These are phyloP conservation scores for Leishmania martiniquensis DNA, from an alignment of 208 protist species.

Conservation along the genomic window DNA sequence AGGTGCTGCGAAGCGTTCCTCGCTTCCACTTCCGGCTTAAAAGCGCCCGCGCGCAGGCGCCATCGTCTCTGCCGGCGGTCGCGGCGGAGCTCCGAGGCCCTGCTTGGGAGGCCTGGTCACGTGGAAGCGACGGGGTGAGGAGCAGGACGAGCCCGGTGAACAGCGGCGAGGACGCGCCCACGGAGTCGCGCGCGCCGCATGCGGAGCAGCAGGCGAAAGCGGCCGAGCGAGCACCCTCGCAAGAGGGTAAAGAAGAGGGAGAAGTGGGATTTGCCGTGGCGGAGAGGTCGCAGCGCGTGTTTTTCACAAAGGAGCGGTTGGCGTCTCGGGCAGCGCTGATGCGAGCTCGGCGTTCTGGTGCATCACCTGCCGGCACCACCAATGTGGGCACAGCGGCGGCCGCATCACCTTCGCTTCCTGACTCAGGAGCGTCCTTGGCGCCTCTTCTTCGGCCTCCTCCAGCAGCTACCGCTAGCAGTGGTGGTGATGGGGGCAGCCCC, in stretches of 20 bases:
- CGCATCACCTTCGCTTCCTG: not conserved
- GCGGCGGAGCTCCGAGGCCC: not conserved
- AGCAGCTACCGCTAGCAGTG: not conserved
- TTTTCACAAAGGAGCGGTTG: slow-evolving; percentile 36
- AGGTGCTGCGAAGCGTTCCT: slow-evolving; percentile 13
- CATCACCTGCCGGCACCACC: not conserved
- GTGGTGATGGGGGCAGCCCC: not conserved
- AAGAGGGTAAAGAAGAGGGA: not conserved
- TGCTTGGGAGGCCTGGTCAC: slow-evolving; percentile 12
- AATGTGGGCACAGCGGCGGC: not conserved
- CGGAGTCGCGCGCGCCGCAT: not conserved
- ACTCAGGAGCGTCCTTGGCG: not conserved
- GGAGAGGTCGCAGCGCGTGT: slow-evolving; percentile 17
- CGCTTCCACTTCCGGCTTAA: slow-evolving; percentile 28
- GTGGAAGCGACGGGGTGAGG: not conserved
- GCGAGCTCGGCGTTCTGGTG: slow-evolving; percentile 16
- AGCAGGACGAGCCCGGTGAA: not conserved
- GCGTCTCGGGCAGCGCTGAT: slow-evolving; percentile 30
- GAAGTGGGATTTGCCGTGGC: not conserved
- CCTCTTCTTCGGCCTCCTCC: slow-evolving; percentile 1
- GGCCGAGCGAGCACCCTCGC: not conserved
- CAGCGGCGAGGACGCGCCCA: not conserved
- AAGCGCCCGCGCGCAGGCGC: not conserved
- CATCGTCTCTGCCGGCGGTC: not conserved
- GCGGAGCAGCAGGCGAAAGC: not conserved